Percentiles rank a stretch among this genome's conserved stretches.
Conservation (phyloP, 2,329 filamentous ascomycete species). For the Arachnomyces sp. region DNA sequence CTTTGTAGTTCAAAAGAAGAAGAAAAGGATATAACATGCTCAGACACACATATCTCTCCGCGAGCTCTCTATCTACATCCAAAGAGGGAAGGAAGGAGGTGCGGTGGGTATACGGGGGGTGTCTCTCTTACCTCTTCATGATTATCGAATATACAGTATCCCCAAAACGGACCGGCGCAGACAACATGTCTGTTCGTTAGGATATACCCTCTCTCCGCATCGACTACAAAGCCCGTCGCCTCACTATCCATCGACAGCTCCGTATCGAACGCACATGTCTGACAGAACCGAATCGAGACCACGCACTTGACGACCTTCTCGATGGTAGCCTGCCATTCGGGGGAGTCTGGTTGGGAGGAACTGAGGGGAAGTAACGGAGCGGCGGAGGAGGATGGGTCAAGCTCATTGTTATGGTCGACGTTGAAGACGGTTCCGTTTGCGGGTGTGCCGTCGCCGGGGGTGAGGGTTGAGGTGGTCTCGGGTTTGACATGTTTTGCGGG, state of each 20-base stretch:
- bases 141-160: slow-evolving; percentile 97
- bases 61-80: too few relatives aligned
- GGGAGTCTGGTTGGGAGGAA: slow-evolving; percentile 54
- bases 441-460: slow-evolving; percentile 34
- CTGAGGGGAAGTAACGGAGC: slow-evolving; percentile 37
- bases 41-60: neutral
- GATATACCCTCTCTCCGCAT: slow-evolving; percentile 85
- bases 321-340: slow-evolving; percentile 93
- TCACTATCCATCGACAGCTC: slow-evolving; percentile 88
- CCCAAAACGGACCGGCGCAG: slow-evolving; percentile 92
- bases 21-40: neutral
- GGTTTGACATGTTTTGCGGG: slow-evolving; percentile 50
- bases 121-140: slow-evolving; percentile 64
- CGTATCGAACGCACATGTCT: slow-evolving; percentile 97
- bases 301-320: slow-evolving; percentile 91
- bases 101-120: too few relatives aligned
- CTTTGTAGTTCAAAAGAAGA: slow-evolving; percentile 1
- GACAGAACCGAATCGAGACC: slow-evolving; percentile 97
- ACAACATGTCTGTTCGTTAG: slow-evolving; percentile 90
- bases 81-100: slow-evolving; percentile 8
- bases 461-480: slow-evolving; percentile 32
- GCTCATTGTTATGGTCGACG: slow-evolving; percentile 22
- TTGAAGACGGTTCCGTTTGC: slow-evolving; percentile 39
- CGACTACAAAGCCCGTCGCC: slow-evolving; percentile 95
- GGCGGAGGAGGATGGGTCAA: slow-evolving; percentile 38